Evolutionary conservation across 768 basidiomycete genomes (phyloP).

Genomic region (Inosperma sp.): DNA sequence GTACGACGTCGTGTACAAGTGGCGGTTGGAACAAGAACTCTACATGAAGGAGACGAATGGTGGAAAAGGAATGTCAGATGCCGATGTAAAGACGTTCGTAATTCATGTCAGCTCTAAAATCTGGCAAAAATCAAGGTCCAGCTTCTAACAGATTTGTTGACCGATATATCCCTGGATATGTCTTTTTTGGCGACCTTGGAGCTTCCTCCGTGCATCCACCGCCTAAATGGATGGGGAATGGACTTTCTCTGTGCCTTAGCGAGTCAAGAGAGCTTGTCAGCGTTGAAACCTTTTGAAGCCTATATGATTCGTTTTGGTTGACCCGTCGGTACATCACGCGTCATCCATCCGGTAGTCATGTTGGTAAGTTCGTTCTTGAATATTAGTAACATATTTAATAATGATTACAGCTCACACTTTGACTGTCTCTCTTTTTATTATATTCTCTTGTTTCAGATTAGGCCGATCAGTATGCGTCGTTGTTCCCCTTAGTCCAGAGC

Average conservation of each 20-base stretch:
- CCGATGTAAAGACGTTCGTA: conserved; percentile 59
- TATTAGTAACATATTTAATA: too few species aligned
- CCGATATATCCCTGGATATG: conserved; percentile 91
- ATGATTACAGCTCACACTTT: too few species aligned
- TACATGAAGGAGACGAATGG: conserved; percentile 82
- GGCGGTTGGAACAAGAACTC: conserved; percentile 89
- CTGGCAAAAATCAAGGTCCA: neutral
- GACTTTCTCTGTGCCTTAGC: conserved; percentile 44
- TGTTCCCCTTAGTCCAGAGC: too few species aligned
- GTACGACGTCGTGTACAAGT: conserved; percentile 67
- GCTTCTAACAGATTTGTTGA: conserved; percentile 65
- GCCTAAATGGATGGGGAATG: conserved; percentile 3
- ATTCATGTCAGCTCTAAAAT: conserved; percentile 12
- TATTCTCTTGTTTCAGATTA: too few species aligned
- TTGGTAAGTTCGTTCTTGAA: neutral
- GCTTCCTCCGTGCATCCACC: neutral
- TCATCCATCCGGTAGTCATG: neutral
- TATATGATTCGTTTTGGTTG: neutral
- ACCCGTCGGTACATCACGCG: too few species aligned
- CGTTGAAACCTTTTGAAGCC: neutral
- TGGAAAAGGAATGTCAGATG: conserved; percentile 85
- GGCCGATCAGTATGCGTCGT: too few species aligned
- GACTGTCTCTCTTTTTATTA: too few species aligned
- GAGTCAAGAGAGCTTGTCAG: conserved; percentile 44
- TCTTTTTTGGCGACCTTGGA: conserved; percentile 63